Evolutionary conservation across 768 basidiomycete species (phyloP).

Genomic region (Crepidotus variabilis): DNA sequence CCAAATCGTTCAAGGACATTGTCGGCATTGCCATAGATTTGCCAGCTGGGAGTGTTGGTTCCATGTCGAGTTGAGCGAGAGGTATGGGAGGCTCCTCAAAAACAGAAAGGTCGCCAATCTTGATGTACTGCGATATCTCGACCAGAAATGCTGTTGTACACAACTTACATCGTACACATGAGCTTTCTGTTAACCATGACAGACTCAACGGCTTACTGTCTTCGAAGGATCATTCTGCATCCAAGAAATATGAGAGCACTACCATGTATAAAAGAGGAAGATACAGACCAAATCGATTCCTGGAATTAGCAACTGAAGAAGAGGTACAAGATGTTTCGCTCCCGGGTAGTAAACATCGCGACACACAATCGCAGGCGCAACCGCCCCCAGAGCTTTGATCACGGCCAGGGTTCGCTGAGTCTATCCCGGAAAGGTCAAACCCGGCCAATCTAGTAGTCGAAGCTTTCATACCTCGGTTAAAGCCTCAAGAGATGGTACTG

Average conservation of each 20-base stretch:
- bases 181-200: not conserved
- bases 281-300: slow-evolving; percentile 74
- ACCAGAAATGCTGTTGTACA: slow-evolving; percentile 75
- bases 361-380: slow-evolving; percentile 79
- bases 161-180: slow-evolving; percentile 35
- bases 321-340: slow-evolving; percentile 75
- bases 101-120: slow-evolving; percentile 60
- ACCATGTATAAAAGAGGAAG: not conserved
- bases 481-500: slow-evolving; percentile 83
- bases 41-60: slow-evolving; percentile 27
- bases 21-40: slow-evolving; percentile 29
- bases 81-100: slow-evolving; percentile 24
- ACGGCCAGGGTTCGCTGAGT: slow-evolving; percentile 83
- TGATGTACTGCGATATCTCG: slow-evolving; percentile 72
- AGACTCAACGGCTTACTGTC: slow-evolving; percentile 43
- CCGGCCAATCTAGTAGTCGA: not conserved
- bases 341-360: slow-evolving; percentile 77
- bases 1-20: slow-evolving; percentile 34
- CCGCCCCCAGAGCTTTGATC: slow-evolving; percentile 78
- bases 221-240: slow-evolving; percentile 73
- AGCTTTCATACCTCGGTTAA: slow-evolving; percentile 63
- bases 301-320: slow-evolving; percentile 78
- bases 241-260: not conserved
- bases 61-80: slow-evolving; percentile 26
- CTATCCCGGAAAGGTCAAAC: slow-evolving; percentile 29